Conservation (phyloP, 2,329 filamentous ascomycete species). For the Curvularia verruculosa region DNA sequence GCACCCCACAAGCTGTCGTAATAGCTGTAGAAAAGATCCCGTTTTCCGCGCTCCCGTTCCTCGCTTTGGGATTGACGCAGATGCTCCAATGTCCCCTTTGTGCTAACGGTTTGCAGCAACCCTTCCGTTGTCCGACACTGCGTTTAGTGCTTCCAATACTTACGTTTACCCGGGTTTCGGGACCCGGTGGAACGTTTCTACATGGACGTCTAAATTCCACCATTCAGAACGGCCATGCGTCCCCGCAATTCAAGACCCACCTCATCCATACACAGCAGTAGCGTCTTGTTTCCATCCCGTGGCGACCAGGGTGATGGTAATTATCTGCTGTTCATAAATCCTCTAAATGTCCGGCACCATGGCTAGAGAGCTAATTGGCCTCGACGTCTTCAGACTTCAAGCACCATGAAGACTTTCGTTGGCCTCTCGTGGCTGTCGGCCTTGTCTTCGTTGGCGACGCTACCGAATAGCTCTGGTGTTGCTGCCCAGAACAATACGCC, state of each 20-base stretch:
- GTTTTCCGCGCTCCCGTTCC: slow-evolving; percentile 8
- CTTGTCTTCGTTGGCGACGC: slow-evolving; percentile 24
- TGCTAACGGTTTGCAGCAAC: slow-evolving; percentile 14
- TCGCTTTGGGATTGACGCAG: slow-evolving; percentile 1
- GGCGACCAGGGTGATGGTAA: slow-evolving; percentile 14
- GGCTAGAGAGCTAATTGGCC: slow-evolving; percentile 25
- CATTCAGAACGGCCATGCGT: slow-evolving; percentile 12
- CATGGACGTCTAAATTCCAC: slow-evolving; percentile 18
- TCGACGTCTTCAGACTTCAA: slow-evolving; percentile 17
- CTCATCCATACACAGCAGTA: slow-evolving; percentile 16
- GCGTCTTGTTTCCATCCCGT: slow-evolving; percentile 22
- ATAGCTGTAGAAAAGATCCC: slow-evolving; percentile 2
- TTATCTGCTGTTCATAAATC: slow-evolving; percentile 18
- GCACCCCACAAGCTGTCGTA: slow-evolving; percentile 3
- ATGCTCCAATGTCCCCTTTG: neutral
- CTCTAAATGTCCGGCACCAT: slow-evolving; percentile 18
- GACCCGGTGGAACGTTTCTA: slow-evolving; percentile 10
- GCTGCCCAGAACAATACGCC: slow-evolving; percentile 34
- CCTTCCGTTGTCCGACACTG: slow-evolving; percentile 13
- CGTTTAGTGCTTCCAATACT: neutral
- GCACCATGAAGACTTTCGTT: slow-evolving; percentile 29
- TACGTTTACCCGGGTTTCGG: slow-evolving; percentile 18
- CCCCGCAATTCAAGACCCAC: slow-evolving; percentile 15
- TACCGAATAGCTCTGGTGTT: slow-evolving; percentile 20
- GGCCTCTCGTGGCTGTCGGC: slow-evolving; percentile 34